These are phyloP conservation scores for Kwoniella dendrophila DNA, from an alignment of 768 basidiomycete species.

Conservation along the genomic window DNA sequence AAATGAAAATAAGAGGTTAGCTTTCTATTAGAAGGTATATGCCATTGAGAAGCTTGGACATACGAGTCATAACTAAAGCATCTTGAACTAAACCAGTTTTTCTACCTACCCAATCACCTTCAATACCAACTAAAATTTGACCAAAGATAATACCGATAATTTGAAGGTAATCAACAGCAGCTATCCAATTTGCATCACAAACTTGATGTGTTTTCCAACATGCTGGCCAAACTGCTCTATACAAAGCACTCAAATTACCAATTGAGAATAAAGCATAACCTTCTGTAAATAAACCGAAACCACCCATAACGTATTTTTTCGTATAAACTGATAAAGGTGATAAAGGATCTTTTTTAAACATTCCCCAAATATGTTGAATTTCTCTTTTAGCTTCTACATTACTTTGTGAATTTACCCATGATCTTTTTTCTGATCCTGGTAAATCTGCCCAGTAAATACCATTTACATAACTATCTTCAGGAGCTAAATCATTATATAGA, in stretches of 20 bases:
- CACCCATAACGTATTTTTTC: slow-evolving; percentile 56
- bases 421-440: slow-evolving; percentile 39
- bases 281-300: slow-evolving; percentile 54
- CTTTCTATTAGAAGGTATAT: neutral
- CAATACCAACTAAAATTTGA: slow-evolving; percentile 55
- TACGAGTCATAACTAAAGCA: slow-evolving; percentile 57
- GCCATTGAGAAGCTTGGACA: slow-evolving; percentile 8
- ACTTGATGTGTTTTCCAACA: slow-evolving; percentile 53
- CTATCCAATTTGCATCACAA: slow-evolving; percentile 55
- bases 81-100: slow-evolving; percentile 57
- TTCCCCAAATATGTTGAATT: slow-evolving; percentile 43
- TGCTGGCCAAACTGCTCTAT: slow-evolving; percentile 54
- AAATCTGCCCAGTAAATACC: slow-evolving; percentile 55
- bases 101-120: slow-evolving; percentile 58
- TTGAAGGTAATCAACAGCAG: slow-evolving; percentile 55
- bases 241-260: slow-evolving; percentile 56
- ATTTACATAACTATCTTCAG: slow-evolving; percentile 37
- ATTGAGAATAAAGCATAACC: slow-evolving; percentile 59
- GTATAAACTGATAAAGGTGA: slow-evolving; percentile 52
- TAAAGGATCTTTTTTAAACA: slow-evolving; percentile 56
- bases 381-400: slow-evolving; percentile 54
- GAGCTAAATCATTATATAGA: slow-evolving; percentile 40
- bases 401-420: slow-evolving; percentile 52
- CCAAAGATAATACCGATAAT: slow-evolving; percentile 58
- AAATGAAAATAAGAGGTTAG: neutral